A percentile compares a stretch with the other conserved stretches of the same genome.
phyloP scores from a whole-genome alignment of 1,284 basidiomycete genomes.

The Ustilago loliicola region DNA sequence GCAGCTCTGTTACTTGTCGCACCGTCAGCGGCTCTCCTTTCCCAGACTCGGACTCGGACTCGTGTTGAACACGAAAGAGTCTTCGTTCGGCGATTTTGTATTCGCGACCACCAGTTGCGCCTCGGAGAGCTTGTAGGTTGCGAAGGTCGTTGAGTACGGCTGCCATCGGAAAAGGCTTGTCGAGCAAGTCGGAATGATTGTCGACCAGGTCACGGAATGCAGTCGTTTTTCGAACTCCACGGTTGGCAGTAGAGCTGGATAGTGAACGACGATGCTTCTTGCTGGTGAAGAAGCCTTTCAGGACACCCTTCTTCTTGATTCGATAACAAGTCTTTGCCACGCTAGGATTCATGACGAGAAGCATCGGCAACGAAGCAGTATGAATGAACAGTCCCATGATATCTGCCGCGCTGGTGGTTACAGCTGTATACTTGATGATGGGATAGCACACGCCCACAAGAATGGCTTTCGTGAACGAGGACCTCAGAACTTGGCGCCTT shows the following conservation, averaged over 20 bases:
- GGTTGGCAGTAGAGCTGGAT: neutral
- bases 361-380: slow-evolving; percentile 26
- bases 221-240: slow-evolving; percentile 24
- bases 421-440: neutral
- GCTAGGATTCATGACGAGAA: slow-evolving; percentile 22
- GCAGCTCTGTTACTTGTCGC: slow-evolving; percentile 22
- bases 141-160: slow-evolving; percentile 42
- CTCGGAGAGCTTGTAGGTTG: slow-evolving; percentile 34
- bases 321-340: slow-evolving; percentile 8
- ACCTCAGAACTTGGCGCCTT: neutral
- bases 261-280: slow-evolving; percentile 12
- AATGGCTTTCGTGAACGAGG: neutral
- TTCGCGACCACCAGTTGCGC: slow-evolving; percentile 13
- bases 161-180: slow-evolving; percentile 37
- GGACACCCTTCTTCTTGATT: neutral
- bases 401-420: neutral
- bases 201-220: slow-evolving; percentile 29
- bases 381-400: slow-evolving; percentile 12
- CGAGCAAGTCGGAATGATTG: slow-evolving; percentile 32
- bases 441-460: neutral
- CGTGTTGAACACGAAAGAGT: slow-evolving; percentile 45
- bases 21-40: slow-evolving; percentile 24
- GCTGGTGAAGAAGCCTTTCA: slow-evolving; percentile 2
- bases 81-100: slow-evolving; percentile 43
- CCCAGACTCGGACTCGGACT: slow-evolving; percentile 25